A percentile compares a stretch with the other conserved stretches of the same genome.
Evolutionary conservation across 78 protist genomes (phyloP).

Genomic region (Corallochytrium limacisporum): DNA sequence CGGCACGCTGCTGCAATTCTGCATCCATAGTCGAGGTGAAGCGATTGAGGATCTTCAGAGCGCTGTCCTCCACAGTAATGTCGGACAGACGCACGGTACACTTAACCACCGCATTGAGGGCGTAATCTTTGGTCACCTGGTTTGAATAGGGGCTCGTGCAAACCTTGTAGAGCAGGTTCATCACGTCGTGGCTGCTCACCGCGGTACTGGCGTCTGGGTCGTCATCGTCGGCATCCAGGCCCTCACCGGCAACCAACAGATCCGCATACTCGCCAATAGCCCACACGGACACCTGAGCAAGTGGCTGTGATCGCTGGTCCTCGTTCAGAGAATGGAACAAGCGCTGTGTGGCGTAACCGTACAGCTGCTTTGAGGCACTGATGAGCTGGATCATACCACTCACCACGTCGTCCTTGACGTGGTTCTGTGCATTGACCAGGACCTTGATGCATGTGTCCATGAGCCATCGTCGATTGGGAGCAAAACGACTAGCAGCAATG

Average conservation of each 20-base stretch:
- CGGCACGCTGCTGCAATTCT: constrained; percentile 83
- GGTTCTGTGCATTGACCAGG: constrained; percentile 51
- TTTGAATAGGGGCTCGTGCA: constrained; percentile 19
- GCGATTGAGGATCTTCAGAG: neutral
- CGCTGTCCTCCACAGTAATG: neutral
- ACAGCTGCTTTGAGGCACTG: constrained; percentile 27
- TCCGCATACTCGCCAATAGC: constrained; percentile 87
- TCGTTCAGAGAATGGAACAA: constrained; percentile 21
- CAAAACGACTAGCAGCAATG: neutral
- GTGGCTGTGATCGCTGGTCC: neutral
- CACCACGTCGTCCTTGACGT: constrained; percentile 58
- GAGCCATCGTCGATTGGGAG: constrained; percentile 87
- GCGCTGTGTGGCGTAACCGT: constrained; percentile 51
- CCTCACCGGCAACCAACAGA: constrained; percentile 1
- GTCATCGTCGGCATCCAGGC: neutral
- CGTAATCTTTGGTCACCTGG: constrained; percentile 37
- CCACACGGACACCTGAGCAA: constrained; percentile 59
- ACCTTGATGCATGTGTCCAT: constrained; percentile 74
- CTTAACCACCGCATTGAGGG: constrained; percentile 64
- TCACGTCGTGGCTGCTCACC: constrained; percentile 10
- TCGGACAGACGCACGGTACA: constrained; percentile 42
- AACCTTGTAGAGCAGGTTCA: constrained; percentile 37
- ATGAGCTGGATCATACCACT: constrained; percentile 36
- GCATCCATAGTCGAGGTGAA: constrained; percentile 3
- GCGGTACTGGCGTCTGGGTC: neutral